phyloP scores from a whole-genome alignment of 176 grass and related monocot genomes.

The Bolboschoenus planiculmis region DNA sequence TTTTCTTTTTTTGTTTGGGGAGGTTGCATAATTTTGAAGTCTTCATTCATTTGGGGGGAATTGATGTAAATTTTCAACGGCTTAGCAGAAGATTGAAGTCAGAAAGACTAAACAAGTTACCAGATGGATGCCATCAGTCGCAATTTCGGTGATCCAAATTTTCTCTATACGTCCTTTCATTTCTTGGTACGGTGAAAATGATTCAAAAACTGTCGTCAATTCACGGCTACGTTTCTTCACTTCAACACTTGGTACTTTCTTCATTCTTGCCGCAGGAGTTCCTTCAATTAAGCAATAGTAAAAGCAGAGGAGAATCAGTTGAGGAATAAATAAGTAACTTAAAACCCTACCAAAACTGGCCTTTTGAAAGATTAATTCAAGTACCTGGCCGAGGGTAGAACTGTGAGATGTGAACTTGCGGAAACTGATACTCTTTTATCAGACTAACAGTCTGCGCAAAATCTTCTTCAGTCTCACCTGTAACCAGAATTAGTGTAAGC shows the following conservation, averaged over 20 bases:
- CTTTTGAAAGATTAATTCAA: background rate
- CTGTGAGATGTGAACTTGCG: constrained; percentile 96
- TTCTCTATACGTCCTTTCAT: constrained; percentile 62
- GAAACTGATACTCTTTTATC: constrained; percentile 65
- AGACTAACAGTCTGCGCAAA: constrained; percentile 76
- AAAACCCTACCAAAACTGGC: background rate
- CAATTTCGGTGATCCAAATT: constrained; percentile 90
- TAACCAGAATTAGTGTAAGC: background rate
- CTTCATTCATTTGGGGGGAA: background rate
- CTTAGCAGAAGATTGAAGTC: background rate
- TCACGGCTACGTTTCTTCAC: constrained; percentile 86
- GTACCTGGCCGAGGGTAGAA: constrained; percentile 93
- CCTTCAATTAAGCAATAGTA: constrained; percentile 38
- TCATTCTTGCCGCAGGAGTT: constrained; percentile 95
- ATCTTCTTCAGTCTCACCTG: constrained; percentile 91
- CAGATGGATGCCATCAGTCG: constrained; percentile 83
- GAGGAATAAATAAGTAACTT: background rate
- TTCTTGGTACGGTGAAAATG: constrained; percentile 82
- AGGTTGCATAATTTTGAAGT: background rate
- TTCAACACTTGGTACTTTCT: constrained; percentile 68
- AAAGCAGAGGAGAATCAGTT: background rate
- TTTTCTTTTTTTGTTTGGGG: background rate
- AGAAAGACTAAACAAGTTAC: constrained; percentile 25
- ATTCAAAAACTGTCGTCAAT: constrained; percentile 82
- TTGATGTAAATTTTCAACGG: background rate